These are phyloP conservation scores for Perilla frutescens DNA, from an alignment of 257 asterid species.

Conservation along the genomic window DNA sequence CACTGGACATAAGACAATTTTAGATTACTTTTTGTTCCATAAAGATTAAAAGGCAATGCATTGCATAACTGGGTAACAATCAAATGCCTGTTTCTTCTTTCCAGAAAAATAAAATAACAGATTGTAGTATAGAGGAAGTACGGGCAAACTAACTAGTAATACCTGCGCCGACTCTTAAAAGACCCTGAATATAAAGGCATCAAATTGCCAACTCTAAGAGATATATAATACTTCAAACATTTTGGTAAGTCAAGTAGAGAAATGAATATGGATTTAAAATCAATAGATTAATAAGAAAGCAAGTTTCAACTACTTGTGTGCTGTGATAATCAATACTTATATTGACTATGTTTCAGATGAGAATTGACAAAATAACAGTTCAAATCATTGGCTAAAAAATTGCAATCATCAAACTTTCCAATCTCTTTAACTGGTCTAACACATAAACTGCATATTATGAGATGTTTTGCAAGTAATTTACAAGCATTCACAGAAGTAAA, in stretches of 20 bases:
- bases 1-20: slow-evolving; percentile 26
- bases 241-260: slow-evolving; percentile 6
- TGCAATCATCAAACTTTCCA: slow-evolving; percentile 4
- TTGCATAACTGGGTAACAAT: neutral
- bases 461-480: slow-evolving; percentile 18
- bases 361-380: slow-evolving; percentile 14
- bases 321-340: neutral
- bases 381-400: neutral
- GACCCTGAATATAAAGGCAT: slow-evolving; percentile 5
- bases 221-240: slow-evolving; percentile 16
- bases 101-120: slow-evolving; percentile 10
- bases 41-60: slow-evolving; percentile 14
- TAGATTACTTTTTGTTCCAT: slow-evolving; percentile 23
- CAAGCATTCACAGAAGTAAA: slow-evolving; percentile 30
- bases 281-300: slow-evolving; percentile 1
- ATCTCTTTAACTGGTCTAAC: slow-evolving; percentile 13
- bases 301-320: slow-evolving; percentile 2
- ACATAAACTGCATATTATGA: slow-evolving; percentile 14
- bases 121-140: slow-evolving; percentile 5
- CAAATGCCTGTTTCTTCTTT: slow-evolving; percentile 15
- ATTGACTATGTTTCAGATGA: slow-evolving; percentile 4
- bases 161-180: neutral
- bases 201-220: slow-evolving; percentile 10
- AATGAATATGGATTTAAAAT: slow-evolving; percentile 20
- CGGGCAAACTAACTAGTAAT: slow-evolving; percentile 9